Conservation (phyloP, 306 rosid species). For the Dicorynia guianensis region DNA sequence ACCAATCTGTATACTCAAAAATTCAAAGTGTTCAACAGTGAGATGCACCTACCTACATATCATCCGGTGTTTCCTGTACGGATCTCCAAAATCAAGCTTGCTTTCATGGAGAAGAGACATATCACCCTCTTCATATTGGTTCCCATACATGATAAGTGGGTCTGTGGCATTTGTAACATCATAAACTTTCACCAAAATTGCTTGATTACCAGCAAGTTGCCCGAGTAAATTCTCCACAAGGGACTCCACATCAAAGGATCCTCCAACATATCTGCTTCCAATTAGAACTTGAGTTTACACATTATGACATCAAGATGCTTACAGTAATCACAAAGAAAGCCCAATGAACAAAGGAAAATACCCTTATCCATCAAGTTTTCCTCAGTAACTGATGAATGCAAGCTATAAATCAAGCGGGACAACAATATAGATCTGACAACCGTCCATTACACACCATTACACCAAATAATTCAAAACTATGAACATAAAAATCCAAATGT, state of each 20-base stretch:
- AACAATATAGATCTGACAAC: background rate
- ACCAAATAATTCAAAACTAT: background rate
- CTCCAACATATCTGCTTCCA: conserved; percentile 84
- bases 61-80: conserved; percentile 92
- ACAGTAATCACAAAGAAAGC: conserved; percentile 31
- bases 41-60: conserved; percentile 81
- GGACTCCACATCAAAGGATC: conserved; percentile 96
- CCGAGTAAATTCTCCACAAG: conserved; percentile 98
- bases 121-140: conserved; percentile 84
- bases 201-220: conserved; percentile 96
- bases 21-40: conserved; percentile 6
- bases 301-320: conserved; percentile 29
- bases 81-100: conserved; percentile 97
- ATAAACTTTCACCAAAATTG: conserved; percentile 87
- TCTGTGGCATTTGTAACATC: conserved; percentile 85
- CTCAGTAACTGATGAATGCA: background rate
- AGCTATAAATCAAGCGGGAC: background rate
- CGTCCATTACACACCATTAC: background rate
- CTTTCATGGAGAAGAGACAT: conserved; percentile 76
- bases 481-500: background rate
- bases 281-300: conserved; percentile 36
- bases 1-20: background rate
- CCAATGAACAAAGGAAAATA: conserved; percentile 26
- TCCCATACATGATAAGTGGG: conserved; percentile 89
- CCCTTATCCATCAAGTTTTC: background rate